Percentiles rank a stretch among this genome's conserved stretches.
Evolutionary conservation across 305 asterid species (phyloP).

Genomic region (Fraxinus nigra): DNA sequence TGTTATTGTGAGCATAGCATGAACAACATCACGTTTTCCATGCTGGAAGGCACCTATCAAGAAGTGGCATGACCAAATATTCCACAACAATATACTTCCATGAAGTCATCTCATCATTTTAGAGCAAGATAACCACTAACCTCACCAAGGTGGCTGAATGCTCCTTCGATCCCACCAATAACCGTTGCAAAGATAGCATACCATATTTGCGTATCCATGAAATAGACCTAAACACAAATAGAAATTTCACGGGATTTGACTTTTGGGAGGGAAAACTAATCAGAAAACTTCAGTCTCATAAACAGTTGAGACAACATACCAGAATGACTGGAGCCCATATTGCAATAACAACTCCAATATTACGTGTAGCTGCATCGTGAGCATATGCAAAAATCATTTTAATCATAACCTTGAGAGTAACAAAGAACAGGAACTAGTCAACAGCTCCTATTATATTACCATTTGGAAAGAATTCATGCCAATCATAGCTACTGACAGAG

Average conservation of each 20-base stretch:
- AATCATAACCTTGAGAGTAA: constrained; percentile 23
- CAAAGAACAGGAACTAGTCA: constrained; percentile 4
- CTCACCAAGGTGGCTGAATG: constrained; percentile 99
- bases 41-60: constrained; percentile 9
- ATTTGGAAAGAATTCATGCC: constrained; percentile 97
- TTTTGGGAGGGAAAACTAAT: constrained; percentile 14
- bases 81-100: not conserved
- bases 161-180: constrained; percentile 94
- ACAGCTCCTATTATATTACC: constrained; percentile 43
- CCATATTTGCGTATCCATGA: constrained; percentile 99
- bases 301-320: constrained; percentile 45
- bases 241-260: constrained; percentile 24
- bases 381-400: constrained; percentile 26
- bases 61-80: not conserved
- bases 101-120: constrained; percentile 4
- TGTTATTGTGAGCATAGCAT: constrained; percentile 5
- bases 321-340: constrained; percentile 89
- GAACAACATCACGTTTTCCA: constrained; percentile 4
- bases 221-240: constrained; percentile 64
- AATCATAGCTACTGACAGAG: constrained; percentile 69
- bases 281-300: constrained; percentile 1
- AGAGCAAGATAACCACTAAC: constrained; percentile 41
- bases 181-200: constrained; percentile 86
- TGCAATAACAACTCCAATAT: constrained; percentile 81
- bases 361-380: constrained; percentile 67